These are phyloP conservation scores for Tricladium varicosporioides DNA, from an alignment of 2,329 filamentous ascomycete species.

Conservation along the genomic window DNA sequence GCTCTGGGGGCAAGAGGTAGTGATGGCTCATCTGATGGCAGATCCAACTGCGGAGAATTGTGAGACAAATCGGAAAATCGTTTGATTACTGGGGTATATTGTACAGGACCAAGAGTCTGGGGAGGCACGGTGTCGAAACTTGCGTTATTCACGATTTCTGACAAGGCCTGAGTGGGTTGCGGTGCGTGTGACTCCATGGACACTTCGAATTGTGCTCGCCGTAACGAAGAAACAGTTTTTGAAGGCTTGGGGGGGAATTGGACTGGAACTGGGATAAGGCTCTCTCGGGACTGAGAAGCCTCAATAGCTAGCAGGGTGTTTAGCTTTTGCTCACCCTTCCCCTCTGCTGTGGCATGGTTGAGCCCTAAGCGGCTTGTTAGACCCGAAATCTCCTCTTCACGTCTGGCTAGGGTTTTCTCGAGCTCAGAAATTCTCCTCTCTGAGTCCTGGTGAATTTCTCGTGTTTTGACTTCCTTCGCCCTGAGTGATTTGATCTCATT, in stretches of 20 bases:
- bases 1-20: constrained; percentile 7
- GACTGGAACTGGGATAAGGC: constrained; percentile 21
- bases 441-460: constrained; percentile 20
- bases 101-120: constrained; percentile 21
- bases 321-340: neutral
- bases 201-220: constrained; percentile 13
- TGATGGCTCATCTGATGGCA: constrained; percentile 22
- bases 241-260: constrained; percentile 22
- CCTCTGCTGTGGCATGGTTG: neutral
- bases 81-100: constrained; percentile 24
- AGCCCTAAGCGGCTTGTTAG: neutral
- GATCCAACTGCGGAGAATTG: constrained; percentile 16
- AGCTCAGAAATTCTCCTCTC: constrained; percentile 21
- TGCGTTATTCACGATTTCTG: constrained; percentile 28
- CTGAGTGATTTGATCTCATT: constrained; percentile 50
- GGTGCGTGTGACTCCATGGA: constrained; percentile 10
- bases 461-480: constrained; percentile 16
- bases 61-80: constrained; percentile 21
- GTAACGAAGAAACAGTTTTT: constrained; percentile 16
- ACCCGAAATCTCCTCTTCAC: constrained; percentile 19
- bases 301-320: neutral
- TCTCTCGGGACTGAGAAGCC: constrained; percentile 14
- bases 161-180: constrained; percentile 25
- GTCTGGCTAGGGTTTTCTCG: constrained; percentile 19
- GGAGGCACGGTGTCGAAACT: constrained; percentile 22